phyloP scores from a whole-genome alignment of 2,329 filamentous ascomycete genomes.

The Cadophora luteo-olivacea region DNA sequence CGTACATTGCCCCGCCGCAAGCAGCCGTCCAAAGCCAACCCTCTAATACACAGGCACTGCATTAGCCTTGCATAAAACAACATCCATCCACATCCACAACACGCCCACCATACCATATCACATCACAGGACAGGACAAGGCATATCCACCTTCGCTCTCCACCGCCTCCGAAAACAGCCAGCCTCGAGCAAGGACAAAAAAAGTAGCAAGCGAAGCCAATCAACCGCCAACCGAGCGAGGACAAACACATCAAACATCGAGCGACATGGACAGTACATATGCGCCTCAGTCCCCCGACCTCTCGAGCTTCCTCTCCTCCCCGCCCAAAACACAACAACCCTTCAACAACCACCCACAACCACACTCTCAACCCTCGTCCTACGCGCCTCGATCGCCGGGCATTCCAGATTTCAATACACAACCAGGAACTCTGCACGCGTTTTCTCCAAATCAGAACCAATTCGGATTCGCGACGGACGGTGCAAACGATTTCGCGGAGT shows the following conservation, averaged over 20 bases:
- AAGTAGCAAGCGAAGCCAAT: slow-evolving; percentile 7
- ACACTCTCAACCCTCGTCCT: slow-evolving; percentile 26
- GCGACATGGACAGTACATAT: slow-evolving; percentile 42
- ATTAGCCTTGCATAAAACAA: slow-evolving; percentile 39
- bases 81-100: slow-evolving; percentile 24
- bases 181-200: slow-evolving; percentile 1
- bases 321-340: slow-evolving; percentile 36
- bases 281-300: slow-evolving; percentile 46
- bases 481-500: slow-evolving; percentile 28
- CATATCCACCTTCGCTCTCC: slow-evolving; percentile 12
- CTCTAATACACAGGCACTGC: slow-evolving; percentile 28
- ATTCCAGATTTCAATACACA: slow-evolving; percentile 35
- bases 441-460: slow-evolving; percentile 25
- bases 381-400: slow-evolving; percentile 41
- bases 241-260: slow-evolving; percentile 31
- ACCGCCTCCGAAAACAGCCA: slow-evolving; percentile 20
- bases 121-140: background rate
- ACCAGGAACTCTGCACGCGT: slow-evolving; percentile 24
- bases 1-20: background rate
- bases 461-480: slow-evolving; percentile 25
- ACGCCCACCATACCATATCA: background rate
- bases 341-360: slow-evolving; percentile 30
- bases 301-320: slow-evolving; percentile 41
- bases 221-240: background rate
- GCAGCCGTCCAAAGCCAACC: background rate